Evolutionary conservation across 225 moss, liverwort and hornwort species (phyloP).

Genomic region (Polytrichum formosum): DNA sequence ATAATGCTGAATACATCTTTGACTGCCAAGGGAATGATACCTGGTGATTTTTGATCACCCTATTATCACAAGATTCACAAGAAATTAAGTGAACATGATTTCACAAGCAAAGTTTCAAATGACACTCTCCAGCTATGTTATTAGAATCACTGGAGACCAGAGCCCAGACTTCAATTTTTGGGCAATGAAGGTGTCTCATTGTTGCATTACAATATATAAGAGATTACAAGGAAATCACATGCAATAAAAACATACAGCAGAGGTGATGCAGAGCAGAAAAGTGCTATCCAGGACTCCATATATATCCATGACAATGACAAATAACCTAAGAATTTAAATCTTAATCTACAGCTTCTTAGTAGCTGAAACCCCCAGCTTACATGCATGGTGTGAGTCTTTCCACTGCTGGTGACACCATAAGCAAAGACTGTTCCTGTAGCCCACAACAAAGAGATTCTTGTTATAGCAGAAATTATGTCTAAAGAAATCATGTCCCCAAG

Average conservation of each 20-base stretch:
- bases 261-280: background rate
- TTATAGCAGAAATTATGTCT: no score
- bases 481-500: no score
- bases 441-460: background rate
- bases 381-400: conserved; percentile 99
- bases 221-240: no score
- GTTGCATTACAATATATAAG: no score
- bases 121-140: no score
- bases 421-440: conserved; percentile 91
- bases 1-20: conserved; percentile 99
- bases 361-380: conserved; percentile 44
- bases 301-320: background rate
- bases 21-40: conserved; percentile 92
- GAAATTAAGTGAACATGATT: background rate
- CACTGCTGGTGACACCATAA: conserved; percentile 98
- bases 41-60: conserved; percentile 99
- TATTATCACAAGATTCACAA: conserved; percentile 27
- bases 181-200: no score
- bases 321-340: conserved; percentile 6
- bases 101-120: no score
- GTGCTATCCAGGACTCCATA: background rate
- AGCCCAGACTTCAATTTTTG: no score
- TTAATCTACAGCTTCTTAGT: background rate
- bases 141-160: no score
- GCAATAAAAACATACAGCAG: conserved; percentile 4